phyloP scores from a whole-genome alignment of 2,329 filamentous ascomycete species.

The Mycocentrospora acerina region DNA sequence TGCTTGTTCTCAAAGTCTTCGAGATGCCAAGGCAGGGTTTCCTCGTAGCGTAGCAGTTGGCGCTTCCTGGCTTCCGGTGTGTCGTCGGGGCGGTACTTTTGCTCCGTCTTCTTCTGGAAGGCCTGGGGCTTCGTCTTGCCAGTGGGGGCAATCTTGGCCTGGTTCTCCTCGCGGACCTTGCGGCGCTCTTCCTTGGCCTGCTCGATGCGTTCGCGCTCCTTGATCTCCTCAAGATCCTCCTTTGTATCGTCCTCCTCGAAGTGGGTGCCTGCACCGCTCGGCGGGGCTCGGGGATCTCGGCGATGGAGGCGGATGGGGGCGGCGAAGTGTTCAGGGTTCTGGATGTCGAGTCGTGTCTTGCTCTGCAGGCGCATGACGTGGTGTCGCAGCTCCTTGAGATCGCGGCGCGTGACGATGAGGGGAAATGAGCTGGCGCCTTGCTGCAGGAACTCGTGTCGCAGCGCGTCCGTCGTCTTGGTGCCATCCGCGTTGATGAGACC shows the following conservation, averaged over 20 bases:
- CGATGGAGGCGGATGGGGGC: conserved; percentile 87
- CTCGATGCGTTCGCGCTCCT: conserved; percentile 61
- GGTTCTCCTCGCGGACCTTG: conserved; percentile 79
- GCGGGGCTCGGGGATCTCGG: conserved; percentile 72
- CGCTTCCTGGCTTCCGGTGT: conserved; percentile 70
- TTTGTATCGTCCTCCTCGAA: conserved; percentile 58
- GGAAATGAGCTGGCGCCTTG: conserved; percentile 48
- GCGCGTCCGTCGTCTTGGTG: conserved; percentile 19
- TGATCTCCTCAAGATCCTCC: conserved; percentile 65
- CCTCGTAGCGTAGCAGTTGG: conserved; percentile 76
- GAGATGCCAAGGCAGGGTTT: conserved; percentile 92
- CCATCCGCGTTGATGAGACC: conserved; percentile 9
- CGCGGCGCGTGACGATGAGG: conserved; percentile 79
- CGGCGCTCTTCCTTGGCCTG: conserved; percentile 73
- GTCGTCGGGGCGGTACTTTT: conserved; percentile 80
- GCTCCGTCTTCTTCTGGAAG: conserved; percentile 78
- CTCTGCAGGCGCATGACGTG: conserved; percentile 81
- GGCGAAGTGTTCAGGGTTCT: conserved; percentile 81
- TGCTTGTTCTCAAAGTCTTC: conserved; percentile 97
- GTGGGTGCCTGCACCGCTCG: conserved; percentile 47
- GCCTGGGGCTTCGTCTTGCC: conserved; percentile 65
- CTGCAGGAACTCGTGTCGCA: conserved; percentile 28
- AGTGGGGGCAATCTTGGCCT: conserved; percentile 90
- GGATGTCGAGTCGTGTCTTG: conserved; percentile 62
- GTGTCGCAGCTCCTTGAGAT: conserved; percentile 75